Base-by-base conservation (phyloP, 768 basidiomycete species). In the Agrocybe chaxingu region DNA sequence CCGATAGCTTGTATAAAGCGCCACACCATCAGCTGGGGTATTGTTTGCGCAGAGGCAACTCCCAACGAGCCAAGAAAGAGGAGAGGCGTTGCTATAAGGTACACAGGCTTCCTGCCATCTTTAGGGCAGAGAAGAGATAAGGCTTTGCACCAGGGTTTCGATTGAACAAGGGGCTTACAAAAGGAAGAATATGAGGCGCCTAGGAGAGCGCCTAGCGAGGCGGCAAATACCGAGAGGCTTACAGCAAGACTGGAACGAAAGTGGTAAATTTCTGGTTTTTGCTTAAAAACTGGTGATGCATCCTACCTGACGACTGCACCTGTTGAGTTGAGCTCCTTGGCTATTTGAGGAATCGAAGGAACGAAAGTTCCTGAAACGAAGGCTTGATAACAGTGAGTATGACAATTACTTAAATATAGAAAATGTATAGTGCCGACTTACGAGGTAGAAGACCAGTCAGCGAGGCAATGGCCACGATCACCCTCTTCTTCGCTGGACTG, bases 101-200 rank as follows among this genome's bases (percentile, higher is more conserved):
- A 88, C 11, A 87, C 68, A 0, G 72, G 69, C 12, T 80, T 66
- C 1, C 86, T 73, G 0, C 89, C 88, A 69, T 89, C 85, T 86
- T 42, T 13, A 24, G 24, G 24, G 24, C 3, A 24, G 24, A 24
- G 24, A 24, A 24, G 24, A 24, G 24, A 24, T 24, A 24, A 24
- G 5, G 24, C 24, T 24, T 24, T 24, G 24, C 3, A 24, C 24
- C 24, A 3, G 24, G 24, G 24, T 24, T 24, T 24, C 5, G 24
- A 24, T 24, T 24, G 24, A 24, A 24, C 24, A 24, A 24, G 24
- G 24, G 24, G 24, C 24, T 24, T 24, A 24, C 24, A 24, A 24
- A 24, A 24, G 24, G 24, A 24, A 24, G 70, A 70, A 48, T 70
- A 71, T 1, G 68, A 56, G 4, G 68, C 66, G 6, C 65, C 67